Percentiles rank a stretch among this genome's conserved stretches.
Evolutionary conservation across 495 filamentous ascomycete genomes (phyloP).

Genomic region (Pyronema domesticum): DNA sequence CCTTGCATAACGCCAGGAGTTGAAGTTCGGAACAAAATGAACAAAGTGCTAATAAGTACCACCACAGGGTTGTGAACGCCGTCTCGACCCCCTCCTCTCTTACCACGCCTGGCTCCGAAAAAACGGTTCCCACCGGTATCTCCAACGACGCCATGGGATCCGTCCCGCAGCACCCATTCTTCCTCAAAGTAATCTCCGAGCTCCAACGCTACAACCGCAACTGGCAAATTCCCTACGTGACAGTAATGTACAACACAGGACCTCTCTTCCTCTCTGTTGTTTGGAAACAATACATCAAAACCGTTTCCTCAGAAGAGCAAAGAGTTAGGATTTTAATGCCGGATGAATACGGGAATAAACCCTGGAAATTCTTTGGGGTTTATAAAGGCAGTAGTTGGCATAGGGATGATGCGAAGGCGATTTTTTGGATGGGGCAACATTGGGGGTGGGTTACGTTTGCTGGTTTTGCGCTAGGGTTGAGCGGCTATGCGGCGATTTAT

Average conservation of each 20-base stretch:
- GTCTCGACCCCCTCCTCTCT: constrained; percentile 59
- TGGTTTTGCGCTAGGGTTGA: constrained; percentile 39
- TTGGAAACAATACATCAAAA: constrained; percentile 56
- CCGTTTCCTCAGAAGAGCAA: constrained; percentile 17
- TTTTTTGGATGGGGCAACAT: constrained; percentile 68
- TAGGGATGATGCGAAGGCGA: constrained; percentile 50
- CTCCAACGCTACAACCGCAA: constrained; percentile 53
- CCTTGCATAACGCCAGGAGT: too few species aligned
- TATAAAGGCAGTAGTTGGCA: constrained; percentile 64
- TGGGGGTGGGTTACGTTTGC: constrained; percentile 53
- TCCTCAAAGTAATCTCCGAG: constrained; percentile 50
- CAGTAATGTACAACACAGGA: constrained; percentile 74
- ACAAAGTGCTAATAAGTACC: background rate
- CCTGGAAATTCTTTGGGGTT: constrained; percentile 65
- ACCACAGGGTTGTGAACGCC: constrained; percentile 57
- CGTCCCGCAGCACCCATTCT: constrained; percentile 67
- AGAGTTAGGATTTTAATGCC: constrained; percentile 26
- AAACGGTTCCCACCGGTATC: constrained; percentile 65
- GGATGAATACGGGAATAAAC: constrained; percentile 41
- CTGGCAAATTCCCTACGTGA: constrained; percentile 71
- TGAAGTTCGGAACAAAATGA: constrained; percentile 2
- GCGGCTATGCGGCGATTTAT: constrained; percentile 12
- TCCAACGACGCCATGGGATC: constrained; percentile 80
- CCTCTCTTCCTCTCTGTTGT: constrained; percentile 70
- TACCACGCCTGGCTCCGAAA: constrained; percentile 72